Evolutionary conservation across 2,329 filamentous ascomycete genomes (phyloP), one percentile per base, ranked within the genome.

Genomic region (Diaporthe citriasiana): DNA sequence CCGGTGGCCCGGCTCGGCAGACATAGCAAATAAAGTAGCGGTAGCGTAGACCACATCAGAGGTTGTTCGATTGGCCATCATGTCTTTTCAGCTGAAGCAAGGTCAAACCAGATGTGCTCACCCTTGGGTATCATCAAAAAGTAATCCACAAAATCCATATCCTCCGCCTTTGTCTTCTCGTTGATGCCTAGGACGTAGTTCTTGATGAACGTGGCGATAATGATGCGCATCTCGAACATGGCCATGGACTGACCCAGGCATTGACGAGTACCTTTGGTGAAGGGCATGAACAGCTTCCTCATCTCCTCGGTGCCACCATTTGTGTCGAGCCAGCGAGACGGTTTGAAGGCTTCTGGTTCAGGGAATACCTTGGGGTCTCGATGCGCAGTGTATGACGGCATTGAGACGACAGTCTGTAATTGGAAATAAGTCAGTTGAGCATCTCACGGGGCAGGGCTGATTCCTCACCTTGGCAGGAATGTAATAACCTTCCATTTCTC

Each of bases 261-360:
- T 17, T 59, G 56, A 40, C 56, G 56, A 40, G 56, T 59, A 40
- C 56, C 56, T 59, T 59, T 59, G 56, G 56, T 59, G 13, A 59
- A 59, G 35, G 56, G 56, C 56, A 59, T 40, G 35, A 59, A 59
- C 12, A 59, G 35, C 33, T 59, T 59, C 56, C 56, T 59, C 56
- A 59, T 59, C 22, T 59, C 56, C 13, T 40, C 56, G 35, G 56
- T 59, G 12, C 56, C 56, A 40, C 56, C 56, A 27, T 59, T 40
- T 13, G 56, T 40, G 4, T 59, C 56, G 56, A 59, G 56, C 56
- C 56, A 59, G 56, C 56, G 56, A 4, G 56, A 59, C 27, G 56
- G 56, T 25, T 59, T 59, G 33, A 59, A 59, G 56, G 56, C 33
- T 9, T 59, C 56, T 59, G 56, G 56, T 17, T 59, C 56, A 2